Evolutionary conservation across 805 yeast species (phyloP), one percentile per base, ranked within the genome.

Genomic region (Candida caryicola): DNA sequence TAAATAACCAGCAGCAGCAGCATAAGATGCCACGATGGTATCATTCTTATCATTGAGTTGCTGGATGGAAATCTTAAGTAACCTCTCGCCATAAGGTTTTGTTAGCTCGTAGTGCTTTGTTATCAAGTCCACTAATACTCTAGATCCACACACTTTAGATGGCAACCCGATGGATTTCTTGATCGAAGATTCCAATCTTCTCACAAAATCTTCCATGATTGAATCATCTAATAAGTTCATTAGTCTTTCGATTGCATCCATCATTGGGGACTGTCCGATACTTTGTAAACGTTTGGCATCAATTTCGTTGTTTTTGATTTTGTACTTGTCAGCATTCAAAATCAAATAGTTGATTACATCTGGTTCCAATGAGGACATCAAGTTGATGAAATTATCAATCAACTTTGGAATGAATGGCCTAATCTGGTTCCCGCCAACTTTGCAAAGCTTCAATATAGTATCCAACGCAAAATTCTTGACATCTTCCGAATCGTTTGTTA

Each of bases 351-450:
- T 91, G 45, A 87, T 74, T 2, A 85, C 79, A 54, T 90, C 96
- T 0, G 98, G 98, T 53, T 93, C 99, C 29, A 91, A 69, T 0
- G 93, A 82, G 0, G 96, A 86, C 79, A 91, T 79, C 42, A 88
- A 64, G 5, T 73, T 61, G 4, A 85, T 69, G 52, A 93, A 73
- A 35, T 86, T 86, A 29, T 78, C 82, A 4, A 88, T 65, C 34
- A 93, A 69, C 4, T 66, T 67, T 0, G 93, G 82, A 26, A 85
- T 77, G 58, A 79, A 87, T 2, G 86, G 82, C 46, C 71, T 77
- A 18, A 84, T 69, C 0, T 82, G 69, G 3, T 60, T 48, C 0
- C 89, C 83, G 1, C 83, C 76, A 19, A 77, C 76, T 43, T 79
- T 79, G 31, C 89, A 77, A 5, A 91, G 64, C 41, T 81, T 79